These are phyloP conservation scores for Saturnispora saitoi DNA, from an alignment of 805 yeast species.

Conservation along the genomic window DNA sequence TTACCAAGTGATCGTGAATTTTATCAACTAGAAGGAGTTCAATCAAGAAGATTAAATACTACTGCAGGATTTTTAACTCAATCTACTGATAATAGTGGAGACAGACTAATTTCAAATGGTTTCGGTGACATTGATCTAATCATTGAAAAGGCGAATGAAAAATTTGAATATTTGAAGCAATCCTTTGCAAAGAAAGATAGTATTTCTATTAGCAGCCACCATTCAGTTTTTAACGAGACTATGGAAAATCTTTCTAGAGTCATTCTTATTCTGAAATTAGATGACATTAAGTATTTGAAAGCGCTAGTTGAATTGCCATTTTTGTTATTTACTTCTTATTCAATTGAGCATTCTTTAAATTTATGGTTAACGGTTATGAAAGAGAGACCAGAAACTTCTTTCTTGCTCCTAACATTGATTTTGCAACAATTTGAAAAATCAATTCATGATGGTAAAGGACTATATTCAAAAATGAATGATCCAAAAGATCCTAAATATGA, in stretches of 20 bases:
- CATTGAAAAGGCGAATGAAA: conserved; percentile 9
- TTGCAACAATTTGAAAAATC: conserved; percentile 61
- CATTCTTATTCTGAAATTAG: conserved; percentile 30
- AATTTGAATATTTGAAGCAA: conserved; percentile 8
- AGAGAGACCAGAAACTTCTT: conserved; percentile 50
- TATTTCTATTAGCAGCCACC: conserved; percentile 10
- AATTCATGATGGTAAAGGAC: conserved; percentile 49
- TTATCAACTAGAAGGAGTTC: conserved; percentile 32
- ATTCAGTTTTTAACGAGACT: conserved; percentile 30
- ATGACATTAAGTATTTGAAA: conserved; percentile 39
- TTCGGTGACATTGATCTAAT: conserved; percentile 30
- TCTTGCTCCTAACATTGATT: conserved; percentile 59
- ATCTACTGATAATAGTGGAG: conserved; percentile 51
- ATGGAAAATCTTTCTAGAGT: conserved; percentile 36
- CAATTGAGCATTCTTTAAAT: conserved; percentile 58
- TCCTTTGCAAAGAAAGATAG: background rate
- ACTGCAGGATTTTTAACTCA: conserved; percentile 70
- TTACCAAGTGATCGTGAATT: conserved; percentile 61
- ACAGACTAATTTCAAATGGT: conserved; percentile 17
- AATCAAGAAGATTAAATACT: conserved; percentile 38
- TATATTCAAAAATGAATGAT: conserved; percentile 53
- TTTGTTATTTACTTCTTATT: conserved; percentile 45
- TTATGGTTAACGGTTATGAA: conserved; percentile 75
- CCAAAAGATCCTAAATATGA: conserved; percentile 49
- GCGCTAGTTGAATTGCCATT: conserved; percentile 66